Evolutionary conservation across 73 alveolate species (phyloP), one percentile per base, ranked within the genome.

Genomic region (Paramecium biaurelia): DNA sequence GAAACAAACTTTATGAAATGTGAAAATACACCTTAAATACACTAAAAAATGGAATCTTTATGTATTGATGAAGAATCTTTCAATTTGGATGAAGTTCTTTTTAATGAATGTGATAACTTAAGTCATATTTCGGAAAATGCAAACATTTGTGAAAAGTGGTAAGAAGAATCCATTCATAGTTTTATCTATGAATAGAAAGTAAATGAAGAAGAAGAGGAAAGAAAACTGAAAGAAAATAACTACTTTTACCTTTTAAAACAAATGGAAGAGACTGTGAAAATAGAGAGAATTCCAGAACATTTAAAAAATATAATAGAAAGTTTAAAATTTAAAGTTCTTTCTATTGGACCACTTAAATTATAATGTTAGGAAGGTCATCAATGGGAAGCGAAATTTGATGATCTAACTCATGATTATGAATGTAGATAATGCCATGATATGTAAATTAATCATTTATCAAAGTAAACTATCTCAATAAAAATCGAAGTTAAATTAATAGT

Each of bases 121-220:
- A 74, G 87, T 74, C 87, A 74, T 74, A 74, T 74, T 5, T 74
- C 87, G 11, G 87, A 74, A 41, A 74, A 74, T 74, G 87, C 67
- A 4, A 74, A 37, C 45, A 37, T 32, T 74, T 74, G 87, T 74
- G 87, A 74, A 37, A 74, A 74, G 20, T 74, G 87, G 87, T 74
- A 74, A 41, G 87, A 74, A 34, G 87, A 74, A 41, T 74, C 87
- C 38, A 74, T 74, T 34, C 67, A 74, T 20, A 34, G 37, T 24
- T 37, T 74, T 28, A 74, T 74, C 34, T 74, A 74, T 41, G 59
- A 74, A 23, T 5, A 74, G 23, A 41, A 74, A 41, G 45, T 12
- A 74, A 41, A 37, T 41, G 67, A 34, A 37, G 87, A 74, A 15
- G 87, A 74, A 35, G 87, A 74, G 12, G 84, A 63, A 63, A 26